phyloP scores from a whole-genome alignment of 805 yeast species.

The Candida jianshihensis region DNA sequence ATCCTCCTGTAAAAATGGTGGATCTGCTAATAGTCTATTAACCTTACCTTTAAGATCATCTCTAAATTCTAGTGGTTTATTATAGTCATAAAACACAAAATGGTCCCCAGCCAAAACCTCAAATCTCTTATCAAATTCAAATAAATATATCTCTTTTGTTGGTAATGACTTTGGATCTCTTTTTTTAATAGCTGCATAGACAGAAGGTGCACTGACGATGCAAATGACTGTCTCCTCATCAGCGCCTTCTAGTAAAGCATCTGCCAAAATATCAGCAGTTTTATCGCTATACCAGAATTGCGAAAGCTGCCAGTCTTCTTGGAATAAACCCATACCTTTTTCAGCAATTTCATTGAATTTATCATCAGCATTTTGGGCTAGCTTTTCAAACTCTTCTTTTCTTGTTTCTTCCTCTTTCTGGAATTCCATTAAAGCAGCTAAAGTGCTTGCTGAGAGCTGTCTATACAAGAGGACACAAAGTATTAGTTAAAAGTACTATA shows the following conservation, averaged over 20 bases:
- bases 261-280: slow-evolving; percentile 64
- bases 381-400: slow-evolving; percentile 53
- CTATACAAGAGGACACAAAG: slow-evolving; percentile 5
- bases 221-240: slow-evolving; percentile 64
- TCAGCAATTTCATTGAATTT: slow-evolving; percentile 20
- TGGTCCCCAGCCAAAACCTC: slow-evolving; percentile 63
- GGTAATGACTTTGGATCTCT: slow-evolving; percentile 49
- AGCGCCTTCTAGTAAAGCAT: slow-evolving; percentile 71
- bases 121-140: slow-evolving; percentile 78
- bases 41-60: slow-evolving; percentile 50
- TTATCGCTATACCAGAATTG: slow-evolving; percentile 80
- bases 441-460: slow-evolving; percentile 38
- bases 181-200: slow-evolving; percentile 71
- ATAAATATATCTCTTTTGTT: slow-evolving; percentile 60
- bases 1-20: slow-evolving; percentile 77
- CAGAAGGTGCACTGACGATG: slow-evolving; percentile 86
- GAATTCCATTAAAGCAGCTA: slow-evolving; percentile 54
- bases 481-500: too few relatives aligned
- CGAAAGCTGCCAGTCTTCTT: slow-evolving; percentile 92
- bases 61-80: slow-evolving; percentile 57
- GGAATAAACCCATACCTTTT: slow-evolving; percentile 63
- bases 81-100: slow-evolving; percentile 72
- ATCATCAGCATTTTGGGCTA: slow-evolving; percentile 33
- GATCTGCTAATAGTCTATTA: slow-evolving; percentile 73
- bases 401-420: slow-evolving; percentile 51